Conservation (phyloP, 1,139 yeast species). For the Williopsis jadinii region DNA sequence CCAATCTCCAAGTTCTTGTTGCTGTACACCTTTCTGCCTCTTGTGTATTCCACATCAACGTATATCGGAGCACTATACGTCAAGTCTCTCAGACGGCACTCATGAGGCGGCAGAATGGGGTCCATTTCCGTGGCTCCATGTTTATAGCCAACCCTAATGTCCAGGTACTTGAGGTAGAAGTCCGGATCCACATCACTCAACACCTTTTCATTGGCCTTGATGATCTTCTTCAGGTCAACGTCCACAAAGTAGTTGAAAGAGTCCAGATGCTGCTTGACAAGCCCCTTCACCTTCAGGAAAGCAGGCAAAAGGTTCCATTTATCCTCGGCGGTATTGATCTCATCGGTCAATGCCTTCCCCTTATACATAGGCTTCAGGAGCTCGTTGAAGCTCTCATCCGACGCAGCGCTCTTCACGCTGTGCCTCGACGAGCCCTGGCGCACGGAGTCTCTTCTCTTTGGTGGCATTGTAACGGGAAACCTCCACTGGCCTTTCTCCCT, state of each 20-base stretch:
- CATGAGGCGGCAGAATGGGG: conserved; percentile 78
- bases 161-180: conserved; percentile 84
- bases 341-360: conserved; percentile 83
- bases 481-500: too few relatives aligned
- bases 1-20: conserved; percentile 92
- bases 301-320: conserved; percentile 97
- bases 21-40: conserved; percentile 87
- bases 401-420: conserved; percentile 7
- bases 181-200: conserved; percentile 96
- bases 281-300: conserved; percentile 87
- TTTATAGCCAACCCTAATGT: conserved; percentile 80
- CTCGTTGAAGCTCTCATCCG: conserved; percentile 59
- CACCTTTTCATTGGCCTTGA: conserved; percentile 82
- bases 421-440: conserved; percentile 6
- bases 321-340: conserved; percentile 83
- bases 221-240: conserved; percentile 84
- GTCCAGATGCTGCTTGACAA: conserved; percentile 94
- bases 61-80: conserved; percentile 95
- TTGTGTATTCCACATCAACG: conserved; percentile 94
- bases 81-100: conserved; percentile 89
- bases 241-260: conserved; percentile 96
- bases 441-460: conserved; percentile 19
- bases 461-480: conserved; percentile 10
- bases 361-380: conserved; percentile 73
- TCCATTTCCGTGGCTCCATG: conserved; percentile 41